Percentiles rank a stretch among this genome's conserved stretches.
phyloP scores from a whole-genome alignment of 768 basidiomycete genomes.

The Termitomyces sp. region DNA sequence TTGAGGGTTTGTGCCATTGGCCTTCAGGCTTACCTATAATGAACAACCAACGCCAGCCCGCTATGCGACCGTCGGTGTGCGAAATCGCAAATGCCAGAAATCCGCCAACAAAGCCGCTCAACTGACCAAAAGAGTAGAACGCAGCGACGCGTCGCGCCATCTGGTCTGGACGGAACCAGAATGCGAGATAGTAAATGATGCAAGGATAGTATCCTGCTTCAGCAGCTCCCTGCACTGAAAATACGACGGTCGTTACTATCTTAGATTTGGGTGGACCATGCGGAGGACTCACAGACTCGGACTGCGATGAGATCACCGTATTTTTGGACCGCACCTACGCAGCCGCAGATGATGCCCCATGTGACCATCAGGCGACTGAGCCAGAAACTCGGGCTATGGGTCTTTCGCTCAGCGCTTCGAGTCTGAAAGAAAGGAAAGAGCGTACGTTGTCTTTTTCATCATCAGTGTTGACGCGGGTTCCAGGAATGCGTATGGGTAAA shows the following conservation, averaged over 20 bases:
- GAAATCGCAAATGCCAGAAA: constrained; percentile 11
- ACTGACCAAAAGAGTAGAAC: constrained; percentile 13
- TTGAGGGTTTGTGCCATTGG: not conserved
- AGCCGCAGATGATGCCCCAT: constrained; percentile 11
- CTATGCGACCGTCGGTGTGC: constrained; percentile 9
- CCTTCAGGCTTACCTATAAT: constrained; percentile 4
- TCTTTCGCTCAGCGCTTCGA: not conserved
- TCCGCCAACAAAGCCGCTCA: constrained; percentile 12
- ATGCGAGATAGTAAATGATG: constrained; percentile 14
- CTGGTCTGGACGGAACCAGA: constrained; percentile 14
- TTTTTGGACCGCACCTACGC: constrained; percentile 9
- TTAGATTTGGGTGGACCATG: too few relatives aligned
- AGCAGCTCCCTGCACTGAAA: constrained; percentile 11
- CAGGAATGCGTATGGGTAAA: constrained; percentile 12
- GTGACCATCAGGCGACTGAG: constrained; percentile 12
- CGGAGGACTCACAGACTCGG: constrained; percentile 6
- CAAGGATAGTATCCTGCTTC: constrained; percentile 16
- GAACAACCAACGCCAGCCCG: constrained; percentile 16
- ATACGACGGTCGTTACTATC: not conserved
- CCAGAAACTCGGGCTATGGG: constrained; percentile 13
- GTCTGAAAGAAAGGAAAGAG: not conserved
- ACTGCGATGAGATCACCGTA: constrained; percentile 8
- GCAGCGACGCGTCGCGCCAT: constrained; percentile 7
- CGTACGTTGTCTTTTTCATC: constrained; percentile 12
- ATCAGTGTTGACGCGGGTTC: constrained; percentile 12